These are phyloP conservation scores for Trebouxia sp. DNA, from an alignment of 139 green algal genomes.

Conservation along the genomic window DNA sequence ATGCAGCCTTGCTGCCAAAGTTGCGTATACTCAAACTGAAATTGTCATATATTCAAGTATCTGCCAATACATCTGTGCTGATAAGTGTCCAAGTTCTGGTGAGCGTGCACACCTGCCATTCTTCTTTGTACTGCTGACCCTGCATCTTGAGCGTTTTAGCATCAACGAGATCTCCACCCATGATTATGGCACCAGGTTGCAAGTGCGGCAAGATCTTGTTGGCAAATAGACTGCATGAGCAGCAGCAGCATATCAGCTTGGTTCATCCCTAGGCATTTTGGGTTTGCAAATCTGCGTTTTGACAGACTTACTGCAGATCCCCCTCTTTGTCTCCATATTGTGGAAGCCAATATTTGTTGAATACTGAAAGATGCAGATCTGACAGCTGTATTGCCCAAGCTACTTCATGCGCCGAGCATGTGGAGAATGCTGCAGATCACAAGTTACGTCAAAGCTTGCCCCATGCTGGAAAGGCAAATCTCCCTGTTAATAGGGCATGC, in stretches of 20 bases:
- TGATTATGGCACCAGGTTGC: slow-evolving; percentile 39
- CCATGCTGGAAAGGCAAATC: too few relatives aligned
- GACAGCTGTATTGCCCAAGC: slow-evolving; percentile 44
- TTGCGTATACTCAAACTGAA: too few relatives aligned
- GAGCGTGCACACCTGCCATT: slow-evolving; percentile 49
- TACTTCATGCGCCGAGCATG: neutral
- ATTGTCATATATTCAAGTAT: too few relatives aligned
- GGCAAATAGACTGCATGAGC: slow-evolving; percentile 37
- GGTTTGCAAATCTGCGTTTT: neutral
- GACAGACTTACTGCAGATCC: slow-evolving; percentile 38
- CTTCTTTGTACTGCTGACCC: slow-evolving; percentile 46
- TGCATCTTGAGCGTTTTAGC: slow-evolving; percentile 45
- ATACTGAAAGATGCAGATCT: slow-evolving; percentile 46
- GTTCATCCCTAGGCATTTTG: neutral
- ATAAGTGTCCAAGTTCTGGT: too few relatives aligned
- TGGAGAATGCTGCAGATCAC: neutral
- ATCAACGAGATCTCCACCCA: slow-evolving; percentile 69
- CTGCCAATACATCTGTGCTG: too few relatives aligned
- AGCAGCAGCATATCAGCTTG: neutral
- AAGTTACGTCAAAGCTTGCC: too few relatives aligned
- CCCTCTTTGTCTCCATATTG: slow-evolving; percentile 53
- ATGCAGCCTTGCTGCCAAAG: too few relatives aligned
- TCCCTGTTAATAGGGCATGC: too few relatives aligned
- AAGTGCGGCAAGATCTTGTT: slow-evolving; percentile 33
- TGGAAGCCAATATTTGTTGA: neutral